Evolutionary conservation across 805 yeast species (phyloP), one percentile per base, ranked within the genome.

Genomic region (Wilhelminamyces savonicus): DNA sequence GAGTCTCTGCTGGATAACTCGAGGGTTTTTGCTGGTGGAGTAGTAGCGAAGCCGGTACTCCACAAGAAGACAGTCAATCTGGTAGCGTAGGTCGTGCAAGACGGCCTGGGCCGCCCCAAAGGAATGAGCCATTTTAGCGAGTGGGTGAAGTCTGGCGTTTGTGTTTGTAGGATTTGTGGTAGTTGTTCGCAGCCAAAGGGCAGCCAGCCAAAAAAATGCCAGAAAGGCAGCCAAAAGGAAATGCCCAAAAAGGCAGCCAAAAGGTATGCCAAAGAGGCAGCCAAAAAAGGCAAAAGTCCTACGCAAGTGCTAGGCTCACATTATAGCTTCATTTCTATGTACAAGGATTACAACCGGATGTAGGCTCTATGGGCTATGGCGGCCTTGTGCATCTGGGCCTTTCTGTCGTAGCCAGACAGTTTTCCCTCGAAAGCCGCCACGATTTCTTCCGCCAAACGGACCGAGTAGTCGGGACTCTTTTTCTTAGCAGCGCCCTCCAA

Each of bases 291-390:
- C n/a, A n/a, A n/a, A n/a, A n/a, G n/a, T n/a, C n/a, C n/a, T n/a
- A n/a, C n/a, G n/a, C n/a, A n/a, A n/a, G n/a, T n/a, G n/a, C n/a
- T n/a, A n/a, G n/a, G n/a, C n/a, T n/a, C n/a, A n/a, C n/a, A n/a
- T n/a, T n/a, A n/a, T n/a, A n/a, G n/a, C n/a, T n/a, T n/a, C n/a
- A n/a, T n/a, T n/a, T n/a, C 19, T 28, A 28, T 28, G 17, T 28
- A 36, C 30, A 21, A 14, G n/a, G 32, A 15, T 37, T 40, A 56
- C 34, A 57, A 37, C 47, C 64, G 72, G 41, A 82, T 69, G 54
- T 76, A 83, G 30, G 95, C 79, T 75, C 97, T 81, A 61, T 85
- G 87, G 27, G 86, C 76, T 53, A 87, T 78, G 26, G 97, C 96
- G 36, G 75, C 64, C 61, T 80, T 85, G 60, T 90, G 97, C 69